A percentile compares a stretch with the other conserved stretches of the same genome.
Conservation (phyloP, 179 eudicot genomes). For the Corrigiola litoralis region DNA sequence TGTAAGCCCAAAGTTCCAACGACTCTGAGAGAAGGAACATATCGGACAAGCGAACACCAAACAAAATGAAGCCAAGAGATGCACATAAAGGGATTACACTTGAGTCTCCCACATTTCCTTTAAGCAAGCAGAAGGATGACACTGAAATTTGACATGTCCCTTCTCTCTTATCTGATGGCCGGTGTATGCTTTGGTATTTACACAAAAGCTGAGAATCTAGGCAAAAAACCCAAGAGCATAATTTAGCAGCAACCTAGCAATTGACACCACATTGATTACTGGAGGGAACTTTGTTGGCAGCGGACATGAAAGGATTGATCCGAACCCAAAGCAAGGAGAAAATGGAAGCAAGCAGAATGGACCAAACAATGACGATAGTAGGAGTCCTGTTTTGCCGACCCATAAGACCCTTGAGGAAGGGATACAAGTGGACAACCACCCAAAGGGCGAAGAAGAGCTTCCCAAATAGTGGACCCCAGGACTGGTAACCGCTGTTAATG, state of each 20-base stretch:
- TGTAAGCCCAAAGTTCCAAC: background rate
- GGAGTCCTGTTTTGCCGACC: constrained; percentile 79
- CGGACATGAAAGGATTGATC: constrained; percentile 61
- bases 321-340: constrained; percentile 88
- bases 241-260: constrained; percentile 31
- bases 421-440: constrained; percentile 83
- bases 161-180: background rate
- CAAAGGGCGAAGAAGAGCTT: constrained; percentile 77
- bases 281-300: constrained; percentile 26
- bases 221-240: background rate
- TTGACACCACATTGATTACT: constrained; percentile 61
- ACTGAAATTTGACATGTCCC: background rate
- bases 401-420: constrained; percentile 86
- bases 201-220: constrained; percentile 13
- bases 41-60: background rate
- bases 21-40: background rate
- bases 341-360: constrained; percentile 74
- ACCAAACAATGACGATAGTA: constrained; percentile 85
- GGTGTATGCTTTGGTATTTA: constrained; percentile 13
- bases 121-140: constrained; percentile 3
- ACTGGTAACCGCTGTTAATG: constrained; percentile 77
- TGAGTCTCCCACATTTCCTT: background rate
- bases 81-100: background rate
- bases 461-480: constrained; percentile 87
- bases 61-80: constrained; percentile 5